Evolutionary conservation across 306 rosid species (phyloP).

Genomic region (Prosopis cineraria): DNA sequence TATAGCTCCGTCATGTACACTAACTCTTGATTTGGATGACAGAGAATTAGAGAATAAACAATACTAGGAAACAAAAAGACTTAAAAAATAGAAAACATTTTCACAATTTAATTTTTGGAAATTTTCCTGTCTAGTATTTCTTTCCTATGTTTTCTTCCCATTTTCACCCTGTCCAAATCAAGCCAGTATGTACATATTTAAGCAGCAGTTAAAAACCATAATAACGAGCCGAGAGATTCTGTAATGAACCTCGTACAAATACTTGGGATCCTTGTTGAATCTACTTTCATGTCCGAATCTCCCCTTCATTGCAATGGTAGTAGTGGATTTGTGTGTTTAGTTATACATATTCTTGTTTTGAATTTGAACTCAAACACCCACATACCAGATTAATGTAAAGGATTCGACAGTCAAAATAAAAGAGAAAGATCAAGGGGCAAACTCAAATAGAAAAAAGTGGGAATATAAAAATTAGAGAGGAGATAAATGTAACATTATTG

Average conservation of each 20-base stretch:
- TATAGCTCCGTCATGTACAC: too few species aligned
- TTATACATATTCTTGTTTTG: neutral
- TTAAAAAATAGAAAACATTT: too few species aligned
- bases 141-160: too few species aligned
- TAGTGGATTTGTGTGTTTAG: constrained; percentile 18
- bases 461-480: neutral
- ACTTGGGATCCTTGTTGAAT: constrained; percentile 48
- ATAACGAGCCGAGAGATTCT: constrained; percentile 38
- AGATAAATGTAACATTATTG: constrained; percentile 31
- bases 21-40: too few species aligned
- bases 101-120: too few species aligned
- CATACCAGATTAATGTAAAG: neutral
- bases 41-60: too few species aligned
- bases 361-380: neutral
- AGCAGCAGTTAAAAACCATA: too few species aligned
- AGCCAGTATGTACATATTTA: too few species aligned
- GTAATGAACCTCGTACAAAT: neutral
- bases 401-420: constrained; percentile 40
- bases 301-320: constrained; percentile 37
- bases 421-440: constrained; percentile 18
- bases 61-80: too few species aligned
- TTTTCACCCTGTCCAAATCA: too few species aligned
- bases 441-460: neutral
- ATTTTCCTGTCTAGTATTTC: too few species aligned
- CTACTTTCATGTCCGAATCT: constrained; percentile 39